phyloP scores from a whole-genome alignment of 2,329 filamentous ascomycete species.

The Ophiostoma australiae region DNA sequence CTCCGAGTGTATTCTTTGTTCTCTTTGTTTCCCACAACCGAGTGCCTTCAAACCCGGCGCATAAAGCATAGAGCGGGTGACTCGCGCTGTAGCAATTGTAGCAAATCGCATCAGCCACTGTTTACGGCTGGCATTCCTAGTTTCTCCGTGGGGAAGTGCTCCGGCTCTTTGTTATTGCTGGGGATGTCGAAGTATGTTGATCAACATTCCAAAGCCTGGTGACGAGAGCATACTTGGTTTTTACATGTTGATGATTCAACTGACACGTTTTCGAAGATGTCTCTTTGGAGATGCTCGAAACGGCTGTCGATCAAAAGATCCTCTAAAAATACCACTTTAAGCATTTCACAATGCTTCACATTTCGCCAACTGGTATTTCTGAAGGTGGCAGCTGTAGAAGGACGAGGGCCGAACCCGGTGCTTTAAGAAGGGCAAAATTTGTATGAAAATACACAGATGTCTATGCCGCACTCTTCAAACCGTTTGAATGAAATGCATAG shows the following conservation, averaged over 20 bases:
- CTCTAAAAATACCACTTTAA: not conserved
- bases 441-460: not conserved
- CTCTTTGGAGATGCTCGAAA: not conserved
- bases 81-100: not conserved
- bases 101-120: not conserved
- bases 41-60: not conserved
- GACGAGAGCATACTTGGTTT: not conserved
- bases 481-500: not conserved
- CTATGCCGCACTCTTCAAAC: not conserved
- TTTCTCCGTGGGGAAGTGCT: slow-evolving; percentile 2
- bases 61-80: not conserved
- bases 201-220: slow-evolving; percentile 1
- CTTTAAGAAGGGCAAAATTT: not conserved
- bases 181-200: not conserved
- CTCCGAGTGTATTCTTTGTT: not conserved
- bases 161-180: not conserved
- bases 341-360: not conserved
- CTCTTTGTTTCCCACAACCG: not conserved
- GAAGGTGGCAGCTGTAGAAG: not conserved
- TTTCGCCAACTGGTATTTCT: not conserved
- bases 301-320: not conserved
- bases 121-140: not conserved
- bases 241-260: not conserved
- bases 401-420: slow-evolving; percentile 1
- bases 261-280: not conserved